Evolutionary conservation across 2,329 filamentous ascomycete genomes (phyloP), one percentile per base, ranked within the genome.

Genomic region (Aureobasidium leucospermi): DNA sequence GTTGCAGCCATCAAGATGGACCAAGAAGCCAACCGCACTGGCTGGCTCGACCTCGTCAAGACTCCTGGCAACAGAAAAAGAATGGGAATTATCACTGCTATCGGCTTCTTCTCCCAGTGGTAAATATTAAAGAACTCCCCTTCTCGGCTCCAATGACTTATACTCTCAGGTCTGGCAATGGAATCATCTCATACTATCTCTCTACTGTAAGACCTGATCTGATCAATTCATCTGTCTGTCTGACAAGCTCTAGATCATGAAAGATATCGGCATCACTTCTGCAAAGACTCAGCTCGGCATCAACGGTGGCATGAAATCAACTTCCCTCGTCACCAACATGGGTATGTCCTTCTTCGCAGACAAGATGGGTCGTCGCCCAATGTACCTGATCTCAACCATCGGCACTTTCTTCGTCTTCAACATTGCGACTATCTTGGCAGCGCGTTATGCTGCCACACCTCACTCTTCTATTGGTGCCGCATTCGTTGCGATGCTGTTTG

Each of bases 1-100:
- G 59, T 61, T 13, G 59, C 58, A 10, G 62, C 60, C n/a, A 61
- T 64, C 57, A 45, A 59, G 1, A 60, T 57, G 28, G 82, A 85
- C 66, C 71, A 80, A 59, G 70, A 76, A 49, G 78, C 80, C 2
- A 79, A 79, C 60, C 39, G 46, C 1, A 63, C 63, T 11, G 64
- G 63, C 4, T 64, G 62, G 61, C 55, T 59, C 7, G 63, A 62
- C 42, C 64, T 65, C n/a, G 39, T 65, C 23, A 52, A 48, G 23
- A 66, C 64, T 2, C 63, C 57, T 1, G 66, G 66, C 23, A 75
- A 76, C 59, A 67, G 73, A 39, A 69, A 73, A 46, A 67, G 76
- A 2, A 62, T 77, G 0, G 67, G 71, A 16, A 73, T 78, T 58
- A 68, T 68, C n/a, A 64, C 73, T 29, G 61, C 67, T 2, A 67